These are phyloP conservation scores for Cadophora sp. DNA, from an alignment of 2,329 filamentous ascomycete genomes.

Conservation along the genomic window DNA sequence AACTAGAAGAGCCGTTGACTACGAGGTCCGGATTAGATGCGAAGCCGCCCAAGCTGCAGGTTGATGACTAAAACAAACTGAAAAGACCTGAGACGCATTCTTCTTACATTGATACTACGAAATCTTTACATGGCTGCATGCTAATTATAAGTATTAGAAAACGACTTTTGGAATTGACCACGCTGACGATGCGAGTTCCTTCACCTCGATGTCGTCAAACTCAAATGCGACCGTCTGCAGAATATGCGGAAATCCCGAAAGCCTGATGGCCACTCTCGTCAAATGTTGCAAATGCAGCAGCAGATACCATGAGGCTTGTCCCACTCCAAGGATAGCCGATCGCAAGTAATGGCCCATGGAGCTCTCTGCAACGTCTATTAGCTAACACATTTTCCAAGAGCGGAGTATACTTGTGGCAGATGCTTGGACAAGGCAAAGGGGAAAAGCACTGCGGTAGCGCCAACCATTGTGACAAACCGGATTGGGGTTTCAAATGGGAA, in stretches of 20 bases:
- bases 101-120: not conserved
- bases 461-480: not conserved
- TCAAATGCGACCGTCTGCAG: constrained; percentile 32
- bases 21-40: constrained; percentile 28
- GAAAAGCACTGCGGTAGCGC: not conserved
- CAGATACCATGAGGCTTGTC: constrained; percentile 35
- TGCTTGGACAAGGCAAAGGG: not conserved
- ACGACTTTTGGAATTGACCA: constrained; percentile 22
- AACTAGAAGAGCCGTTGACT: constrained; percentile 32
- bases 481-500: not conserved
- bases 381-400: not conserved
- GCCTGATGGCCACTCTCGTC: constrained; percentile 27
- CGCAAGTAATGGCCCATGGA: not conserved
- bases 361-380: not conserved
- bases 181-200: constrained; percentile 38
- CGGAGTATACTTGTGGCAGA: constrained; percentile 11
- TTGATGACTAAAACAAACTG: constrained; percentile 62
- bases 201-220: constrained; percentile 36
- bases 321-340: constrained; percentile 23
- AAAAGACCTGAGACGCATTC: constrained; percentile 74
- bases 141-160: constrained; percentile 31
- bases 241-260: constrained; percentile 32
- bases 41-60: constrained; percentile 46
- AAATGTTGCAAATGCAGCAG: constrained; percentile 34
- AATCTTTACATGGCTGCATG: constrained; percentile 5